These are phyloP conservation scores for Vaccinium darrowii DNA, from an alignment of 148 eudicot genomes.

Conservation along the genomic window DNA sequence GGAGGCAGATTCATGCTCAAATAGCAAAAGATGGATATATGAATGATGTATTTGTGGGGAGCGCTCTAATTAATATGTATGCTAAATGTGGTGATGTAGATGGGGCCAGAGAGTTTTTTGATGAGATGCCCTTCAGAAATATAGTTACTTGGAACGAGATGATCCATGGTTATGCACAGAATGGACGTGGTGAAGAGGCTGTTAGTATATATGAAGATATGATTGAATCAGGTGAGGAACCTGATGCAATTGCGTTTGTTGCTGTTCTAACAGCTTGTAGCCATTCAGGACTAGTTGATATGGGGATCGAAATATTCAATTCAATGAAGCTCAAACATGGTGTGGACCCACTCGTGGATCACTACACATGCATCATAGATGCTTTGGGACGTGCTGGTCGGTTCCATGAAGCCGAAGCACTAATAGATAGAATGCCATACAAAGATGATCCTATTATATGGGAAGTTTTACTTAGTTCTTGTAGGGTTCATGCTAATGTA, in stretches of 20 bases:
- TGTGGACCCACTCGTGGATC: conserved; percentile 53
- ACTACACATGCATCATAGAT: conserved; percentile 77
- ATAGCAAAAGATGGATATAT: conserved; percentile 51
- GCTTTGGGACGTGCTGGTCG: conserved; percentile 77
- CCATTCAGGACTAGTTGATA: conserved; percentile 72
- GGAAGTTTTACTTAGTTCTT: conserved; percentile 86
- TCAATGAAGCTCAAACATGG: conserved; percentile 50
- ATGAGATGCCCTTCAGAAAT: conserved; percentile 45
- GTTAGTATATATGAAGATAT: conserved; percentile 46
- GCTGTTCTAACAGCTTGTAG: conserved; percentile 73
- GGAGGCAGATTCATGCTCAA: conserved; percentile 58
- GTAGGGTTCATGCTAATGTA: conserved; percentile 61
- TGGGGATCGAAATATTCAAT: conserved; percentile 50
- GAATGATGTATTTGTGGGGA: conserved; percentile 59
- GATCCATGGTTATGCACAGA: conserved; percentile 80
- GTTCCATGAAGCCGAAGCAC: conserved; percentile 54
- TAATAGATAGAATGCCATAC: conserved; percentile 51
- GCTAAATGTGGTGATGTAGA: conserved; percentile 67
- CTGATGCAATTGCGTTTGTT: conserved; percentile 62
- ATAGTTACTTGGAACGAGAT: conserved; percentile 71
- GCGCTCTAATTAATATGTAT: conserved; percentile 71
- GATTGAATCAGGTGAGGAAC: conserved; percentile 44
- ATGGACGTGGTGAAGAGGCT: conserved; percentile 62
- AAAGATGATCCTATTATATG: conserved; percentile 65
- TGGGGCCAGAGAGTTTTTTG: conserved; percentile 46